These are phyloP conservation scores for Penicillium verrucosum DNA, from an alignment of 2,329 filamentous ascomycete species.

Conservation along the genomic window DNA sequence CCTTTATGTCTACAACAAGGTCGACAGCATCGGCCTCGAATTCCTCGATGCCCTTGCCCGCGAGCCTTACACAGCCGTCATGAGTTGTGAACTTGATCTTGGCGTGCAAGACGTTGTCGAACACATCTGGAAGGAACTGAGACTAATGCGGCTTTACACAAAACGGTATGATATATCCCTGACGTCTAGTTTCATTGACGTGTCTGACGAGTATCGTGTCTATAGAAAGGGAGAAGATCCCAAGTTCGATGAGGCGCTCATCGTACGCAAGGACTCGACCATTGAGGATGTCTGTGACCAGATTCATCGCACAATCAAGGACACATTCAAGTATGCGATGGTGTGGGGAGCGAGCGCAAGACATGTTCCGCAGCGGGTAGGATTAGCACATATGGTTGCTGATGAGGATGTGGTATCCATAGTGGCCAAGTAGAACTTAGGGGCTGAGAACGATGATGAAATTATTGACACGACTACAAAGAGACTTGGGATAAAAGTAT, in stretches of 20 bases:
- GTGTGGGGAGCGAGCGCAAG: constrained; percentile 97
- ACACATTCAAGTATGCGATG: constrained; percentile 97
- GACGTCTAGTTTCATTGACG: not conserved
- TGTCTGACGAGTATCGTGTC: constrained; percentile 5
- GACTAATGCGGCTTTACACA: constrained; percentile 88
- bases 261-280: constrained; percentile 80
- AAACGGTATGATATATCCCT: constrained; percentile 55
- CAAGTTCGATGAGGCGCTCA: constrained; percentile 84
- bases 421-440: constrained; percentile 47
- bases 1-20: constrained; percentile 99
- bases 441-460: constrained; percentile 3
- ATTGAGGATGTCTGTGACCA: constrained; percentile 98
- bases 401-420: constrained; percentile 69
- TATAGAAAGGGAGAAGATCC: constrained; percentile 81
- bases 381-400: constrained; percentile 72
- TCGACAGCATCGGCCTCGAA: constrained; percentile 89
- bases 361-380: constrained; percentile 91
- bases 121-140: constrained; percentile 88
- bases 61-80: constrained; percentile 91
- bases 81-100: constrained; percentile 94
- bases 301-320: constrained; percentile 90
- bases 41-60: constrained; percentile 88
- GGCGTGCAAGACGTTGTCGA: constrained; percentile 93
- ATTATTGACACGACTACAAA: constrained; percentile 8
- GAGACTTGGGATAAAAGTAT: constrained; percentile 2